Percentiles rank a stretch among this genome's conserved stretches.
Conservation (phyloP, 2,329 filamentous ascomycete genomes). For the Cordyceps cateniannulata region DNA sequence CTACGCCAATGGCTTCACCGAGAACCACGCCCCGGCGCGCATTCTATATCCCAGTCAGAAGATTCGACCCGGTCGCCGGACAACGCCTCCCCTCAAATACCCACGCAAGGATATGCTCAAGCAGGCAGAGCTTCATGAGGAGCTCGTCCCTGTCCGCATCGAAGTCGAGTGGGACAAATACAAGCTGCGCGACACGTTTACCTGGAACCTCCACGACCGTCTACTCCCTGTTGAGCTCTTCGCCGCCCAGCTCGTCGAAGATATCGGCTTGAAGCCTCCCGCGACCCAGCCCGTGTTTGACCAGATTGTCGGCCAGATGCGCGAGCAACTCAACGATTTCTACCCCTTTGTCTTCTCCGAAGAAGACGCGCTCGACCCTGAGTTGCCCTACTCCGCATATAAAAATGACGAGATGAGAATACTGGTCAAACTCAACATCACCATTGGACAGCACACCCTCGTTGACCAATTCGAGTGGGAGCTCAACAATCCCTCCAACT, state of each 20-base stretch:
- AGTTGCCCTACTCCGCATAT: conserved; percentile 85
- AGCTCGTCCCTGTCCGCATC: conserved; percentile 82
- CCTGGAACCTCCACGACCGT: conserved; percentile 95
- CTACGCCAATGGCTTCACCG: conserved; percentile 82
- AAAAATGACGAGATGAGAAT: conserved; percentile 99
- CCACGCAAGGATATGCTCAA: conserved; percentile 72
- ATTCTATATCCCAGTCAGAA: conserved; percentile 77
- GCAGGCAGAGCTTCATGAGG: conserved; percentile 86
- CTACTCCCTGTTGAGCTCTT: conserved; percentile 75
- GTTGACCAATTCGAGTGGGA: conserved; percentile 99
- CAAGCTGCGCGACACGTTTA: conserved; percentile 93
- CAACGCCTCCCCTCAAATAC: conserved; percentile 66
- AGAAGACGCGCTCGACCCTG: conserved; percentile 83
- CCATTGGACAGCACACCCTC: conserved; percentile 87
- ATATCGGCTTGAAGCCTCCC: conserved; percentile 73
- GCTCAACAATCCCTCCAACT: conserved; percentile 90
- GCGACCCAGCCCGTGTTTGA: conserved; percentile 57
- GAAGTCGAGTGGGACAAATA: conserved; percentile 96
- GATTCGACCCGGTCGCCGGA: conserved; percentile 68
- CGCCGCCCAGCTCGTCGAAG: conserved; percentile 83
- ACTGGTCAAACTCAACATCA: conserved; percentile 92
- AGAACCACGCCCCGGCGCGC: conserved; percentile 57
- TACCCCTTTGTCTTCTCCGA: conserved; percentile 88
- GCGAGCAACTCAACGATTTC: conserved; percentile 87
- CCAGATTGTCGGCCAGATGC: conserved; percentile 61